Conservation (phyloP, 345 rosid species). For the Gossypium raimondii region DNA sequence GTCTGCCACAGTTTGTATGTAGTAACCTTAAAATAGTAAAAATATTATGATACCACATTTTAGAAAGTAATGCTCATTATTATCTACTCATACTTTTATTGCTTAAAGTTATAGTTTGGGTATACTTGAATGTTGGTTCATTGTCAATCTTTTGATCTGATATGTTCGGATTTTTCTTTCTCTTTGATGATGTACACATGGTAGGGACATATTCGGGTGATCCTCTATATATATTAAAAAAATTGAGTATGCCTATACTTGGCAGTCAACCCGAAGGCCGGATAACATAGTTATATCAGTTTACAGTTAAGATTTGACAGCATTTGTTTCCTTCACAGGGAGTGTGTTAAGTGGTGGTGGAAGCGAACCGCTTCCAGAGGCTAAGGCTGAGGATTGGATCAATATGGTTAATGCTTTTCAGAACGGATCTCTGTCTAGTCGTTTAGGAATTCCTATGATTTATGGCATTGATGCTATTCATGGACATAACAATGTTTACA, state of each 20-base stretch:
- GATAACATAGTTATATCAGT: not conserved
- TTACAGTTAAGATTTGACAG: not conserved
- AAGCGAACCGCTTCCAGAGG: slow-evolving; percentile 66
- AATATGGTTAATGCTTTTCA: slow-evolving; percentile 69
- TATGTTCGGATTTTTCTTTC: not conserved
- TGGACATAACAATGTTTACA: slow-evolving; percentile 85
- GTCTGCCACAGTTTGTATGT: not conserved
- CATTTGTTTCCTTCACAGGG: slow-evolving; percentile 30
- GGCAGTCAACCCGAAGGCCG: not conserved
- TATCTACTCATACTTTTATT: not conserved
- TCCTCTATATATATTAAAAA: not conserved
- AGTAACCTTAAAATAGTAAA: not conserved
- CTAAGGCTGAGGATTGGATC: slow-evolving; percentile 70
- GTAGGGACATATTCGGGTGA: not conserved
- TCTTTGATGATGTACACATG: not conserved
- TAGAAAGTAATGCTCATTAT: not conserved
- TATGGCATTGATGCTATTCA: slow-evolving; percentile 96
- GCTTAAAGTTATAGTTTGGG: not conserved
- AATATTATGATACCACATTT: not conserved
- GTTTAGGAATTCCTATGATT: slow-evolving; percentile 86
- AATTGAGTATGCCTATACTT: not conserved
- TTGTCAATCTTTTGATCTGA: not conserved
- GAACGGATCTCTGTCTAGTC: slow-evolving; percentile 62
- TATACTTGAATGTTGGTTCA: not conserved
- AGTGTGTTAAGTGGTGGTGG: slow-evolving; percentile 92